Evolutionary conservation across 2,329 filamentous ascomycete species (phyloP).

Genomic region (Nothophaeocryptopus gaeumannii): DNA sequence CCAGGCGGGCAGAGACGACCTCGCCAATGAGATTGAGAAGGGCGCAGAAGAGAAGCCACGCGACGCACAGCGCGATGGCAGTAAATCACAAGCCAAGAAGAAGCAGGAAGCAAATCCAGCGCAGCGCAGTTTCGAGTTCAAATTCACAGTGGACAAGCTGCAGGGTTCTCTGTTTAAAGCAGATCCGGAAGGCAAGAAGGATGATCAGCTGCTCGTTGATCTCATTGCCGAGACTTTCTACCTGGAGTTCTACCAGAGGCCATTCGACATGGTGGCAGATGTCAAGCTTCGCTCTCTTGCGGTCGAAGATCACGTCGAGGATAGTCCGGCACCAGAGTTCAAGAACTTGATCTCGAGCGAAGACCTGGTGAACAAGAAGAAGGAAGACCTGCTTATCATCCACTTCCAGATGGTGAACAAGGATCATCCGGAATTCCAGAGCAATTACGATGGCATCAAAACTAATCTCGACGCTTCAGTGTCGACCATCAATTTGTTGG

Average conservation of each 20-base stretch:
- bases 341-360: constrained; percentile 97
- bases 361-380: constrained; percentile 63
- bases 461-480: constrained; percentile 88
- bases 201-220: constrained; percentile 82
- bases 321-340: constrained; percentile 83
- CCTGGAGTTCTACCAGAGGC: constrained; percentile 80
- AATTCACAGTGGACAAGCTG: constrained; percentile 90
- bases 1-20: constrained; percentile 67
- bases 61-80: constrained; percentile 42
- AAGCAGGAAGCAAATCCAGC: constrained; percentile 60
- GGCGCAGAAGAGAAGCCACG: constrained; percentile 54
- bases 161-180: constrained; percentile 89
- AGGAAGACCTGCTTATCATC: constrained; percentile 78
- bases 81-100: constrained; percentile 42
- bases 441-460: constrained; percentile 86
- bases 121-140: constrained; percentile 91
- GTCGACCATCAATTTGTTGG: constrained; percentile 92
- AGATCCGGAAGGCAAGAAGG: constrained; percentile 70
- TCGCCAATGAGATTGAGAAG: constrained; percentile 67
- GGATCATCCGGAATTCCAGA: constrained; percentile 88
- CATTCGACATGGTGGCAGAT: constrained; percentile 90
- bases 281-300: constrained; percentile 82
- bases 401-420: constrained; percentile 83
- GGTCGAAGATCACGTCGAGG: constrained; percentile 90
- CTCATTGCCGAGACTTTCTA: constrained; percentile 86